Base-by-base conservation (phyloP, 2,329 filamentous ascomycete species). In the Neonectria hederae region DNA sequence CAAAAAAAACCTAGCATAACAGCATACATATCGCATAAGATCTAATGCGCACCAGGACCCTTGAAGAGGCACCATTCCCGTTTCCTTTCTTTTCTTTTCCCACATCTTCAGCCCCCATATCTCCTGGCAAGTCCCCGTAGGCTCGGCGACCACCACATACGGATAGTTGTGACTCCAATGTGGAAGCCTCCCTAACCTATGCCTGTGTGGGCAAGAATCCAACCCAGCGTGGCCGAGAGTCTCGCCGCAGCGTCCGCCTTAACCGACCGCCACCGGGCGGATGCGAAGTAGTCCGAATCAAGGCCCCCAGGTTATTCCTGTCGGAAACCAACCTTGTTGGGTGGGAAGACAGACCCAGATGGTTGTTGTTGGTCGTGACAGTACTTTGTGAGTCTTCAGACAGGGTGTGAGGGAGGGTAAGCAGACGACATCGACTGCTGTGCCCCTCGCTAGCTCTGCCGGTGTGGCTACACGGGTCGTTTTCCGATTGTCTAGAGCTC, bases 171-270 rank as follows among this genome's bases (percentile, higher is more conserved):
- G 58, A 22, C 51, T 48, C 45, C 54, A 61, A 46, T 53, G 28
- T 53, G 43, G 62, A 49, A 63, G 65, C 43, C 48, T 48, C 62
- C 57, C 48, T 49, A 59, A 54, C 55, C 51, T 63, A 51, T 63
- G 63, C 57, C 60, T 57, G 66, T 51, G 63, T 53, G 59, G 42
- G 69, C 66, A 58, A 67, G 57, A 72, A 64, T 63, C 60, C 68
- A 68, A 61, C 62, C 63, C 51, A 69, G 66, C 67, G 24, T 46
- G 65, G 67, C 70, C 70, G 69, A 72, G 67, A 72, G 65, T 73
- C 61, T 67, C 61, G 67, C 70, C 70, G 69, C 66, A 59, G 58
- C 66, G 55, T 61, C 62, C 67, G 62, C 63, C 59, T 65, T 71
- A 72, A 62, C 67, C 63, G 69, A 65, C 59, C 63, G 22, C 55